These are phyloP conservation scores for Nitzschia sp. DNA, from an alignment of 108 stramenopile genomes.

Conservation along the genomic window DNA sequence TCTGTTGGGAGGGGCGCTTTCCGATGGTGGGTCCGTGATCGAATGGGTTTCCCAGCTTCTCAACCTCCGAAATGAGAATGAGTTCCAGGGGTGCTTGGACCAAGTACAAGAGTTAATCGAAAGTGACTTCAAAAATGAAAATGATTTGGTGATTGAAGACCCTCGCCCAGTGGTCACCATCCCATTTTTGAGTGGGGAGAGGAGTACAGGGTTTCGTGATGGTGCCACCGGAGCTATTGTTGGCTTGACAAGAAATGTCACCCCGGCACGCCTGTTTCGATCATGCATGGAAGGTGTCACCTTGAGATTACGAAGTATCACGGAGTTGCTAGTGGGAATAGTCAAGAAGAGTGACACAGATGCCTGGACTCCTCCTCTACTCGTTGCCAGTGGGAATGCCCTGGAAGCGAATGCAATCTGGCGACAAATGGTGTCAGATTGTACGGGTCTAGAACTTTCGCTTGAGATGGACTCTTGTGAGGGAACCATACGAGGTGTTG, in stretches of 20 bases:
- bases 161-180: slow-evolving; percentile 32
- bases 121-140: slow-evolving; percentile 2
- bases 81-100: slow-evolving; percentile 49
- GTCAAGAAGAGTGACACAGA: neutral
- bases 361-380: neutral
- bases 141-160: neutral
- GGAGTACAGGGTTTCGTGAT: slow-evolving; percentile 75
- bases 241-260: slow-evolving; percentile 70
- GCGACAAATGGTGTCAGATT: slow-evolving; percentile 80
- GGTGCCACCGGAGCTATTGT: slow-evolving; percentile 68
- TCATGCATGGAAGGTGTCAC: slow-evolving; percentile 69
- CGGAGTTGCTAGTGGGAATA: slow-evolving; percentile 38
- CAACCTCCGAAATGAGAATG: slow-evolving; percentile 44
- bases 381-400: slow-evolving; percentile 79
- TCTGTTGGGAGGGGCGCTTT: slow-evolving; percentile 77
- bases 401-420: slow-evolving; percentile 71
- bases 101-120: slow-evolving; percentile 32
- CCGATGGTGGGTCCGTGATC: slow-evolving; percentile 81
- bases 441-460: slow-evolving; percentile 50
- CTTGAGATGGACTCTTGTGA: slow-evolving; percentile 64
- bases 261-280: slow-evolving; percentile 56
- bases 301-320: slow-evolving; percentile 56
- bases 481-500: slow-evolving; percentile 76
- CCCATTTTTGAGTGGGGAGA: slow-evolving; percentile 78
- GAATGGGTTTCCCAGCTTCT: slow-evolving; percentile 70